Conservation (phyloP, 2,329 filamentous ascomycete genomes). For the Colletotrichum gloeosporioides region DNA sequence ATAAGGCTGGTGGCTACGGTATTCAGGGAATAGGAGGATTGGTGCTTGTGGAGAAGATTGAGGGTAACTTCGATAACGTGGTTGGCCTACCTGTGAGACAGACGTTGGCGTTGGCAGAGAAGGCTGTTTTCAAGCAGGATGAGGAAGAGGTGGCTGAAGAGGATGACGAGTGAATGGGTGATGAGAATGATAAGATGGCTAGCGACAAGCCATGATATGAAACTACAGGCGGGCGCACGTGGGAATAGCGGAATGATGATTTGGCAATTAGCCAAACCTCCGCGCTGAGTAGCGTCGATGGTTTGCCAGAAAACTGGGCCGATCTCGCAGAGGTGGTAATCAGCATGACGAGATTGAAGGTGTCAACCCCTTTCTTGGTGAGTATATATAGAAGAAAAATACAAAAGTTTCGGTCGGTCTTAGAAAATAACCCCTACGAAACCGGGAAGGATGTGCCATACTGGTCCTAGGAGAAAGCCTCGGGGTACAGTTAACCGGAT, state of each 20-base stretch:
- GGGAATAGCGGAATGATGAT: neutral
- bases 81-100: slow-evolving; percentile 85
- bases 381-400: neutral
- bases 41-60: slow-evolving; percentile 85
- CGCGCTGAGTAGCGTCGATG: neutral
- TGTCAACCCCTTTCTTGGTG: neutral
- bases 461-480: neutral
- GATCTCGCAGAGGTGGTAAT: neutral
- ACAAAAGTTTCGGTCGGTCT: neutral
- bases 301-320: neutral
- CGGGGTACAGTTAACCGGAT: neutral
- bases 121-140: slow-evolving; percentile 79
- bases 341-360: neutral
- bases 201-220: neutral
- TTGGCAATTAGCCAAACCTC: neutral
- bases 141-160: slow-evolving; percentile 62
- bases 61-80: slow-evolving; percentile 92
- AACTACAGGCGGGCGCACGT: neutral
- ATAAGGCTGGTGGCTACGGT: slow-evolving; percentile 96
- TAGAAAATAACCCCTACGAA: neutral
- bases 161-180: slow-evolving; percentile 44
- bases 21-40: slow-evolving; percentile 89
- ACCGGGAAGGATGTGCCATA: neutral
- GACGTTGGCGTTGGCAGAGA: slow-evolving; percentile 83
- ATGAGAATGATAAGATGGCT: neutral